Conservation (phyloP, 345 rosid genomes). For the Camelina hispida region DNA sequence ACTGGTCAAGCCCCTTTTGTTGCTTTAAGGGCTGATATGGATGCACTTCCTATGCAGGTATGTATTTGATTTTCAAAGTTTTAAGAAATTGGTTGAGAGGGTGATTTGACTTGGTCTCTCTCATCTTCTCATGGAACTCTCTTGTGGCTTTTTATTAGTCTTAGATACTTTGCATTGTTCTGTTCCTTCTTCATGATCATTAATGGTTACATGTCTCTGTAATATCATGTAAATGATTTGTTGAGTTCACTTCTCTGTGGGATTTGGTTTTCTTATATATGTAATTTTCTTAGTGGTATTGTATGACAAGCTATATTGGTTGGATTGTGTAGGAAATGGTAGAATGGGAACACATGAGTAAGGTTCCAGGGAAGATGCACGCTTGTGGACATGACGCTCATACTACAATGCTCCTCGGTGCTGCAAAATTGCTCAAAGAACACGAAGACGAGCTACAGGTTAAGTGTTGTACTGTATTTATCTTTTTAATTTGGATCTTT, state of each 20-base stretch:
- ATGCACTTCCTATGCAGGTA: constrained; percentile 89
- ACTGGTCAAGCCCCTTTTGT: constrained; percentile 85
- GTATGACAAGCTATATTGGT: too few relatives aligned
- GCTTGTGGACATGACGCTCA: constrained; percentile 91
- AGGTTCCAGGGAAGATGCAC: constrained; percentile 78
- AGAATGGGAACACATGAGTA: constrained; percentile 87
- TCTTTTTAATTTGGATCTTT: background rate
- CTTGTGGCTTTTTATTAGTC: too few relatives aligned
- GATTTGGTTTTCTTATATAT: background rate
- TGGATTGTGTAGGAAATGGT: constrained; percentile 66
- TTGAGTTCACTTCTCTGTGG: too few relatives aligned
- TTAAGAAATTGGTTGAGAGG: too few relatives aligned
- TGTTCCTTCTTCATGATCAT: too few relatives aligned
- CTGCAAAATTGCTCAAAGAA: constrained; percentile 73
- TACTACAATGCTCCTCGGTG: constrained; percentile 83
- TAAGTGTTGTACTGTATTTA: constrained; percentile 1
- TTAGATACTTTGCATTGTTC: too few relatives aligned
- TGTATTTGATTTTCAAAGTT: too few relatives aligned
- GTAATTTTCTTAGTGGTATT: constrained; percentile 5
- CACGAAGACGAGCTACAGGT: constrained; percentile 45
- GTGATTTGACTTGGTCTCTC: too few relatives aligned
- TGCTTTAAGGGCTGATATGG: constrained; percentile 94
- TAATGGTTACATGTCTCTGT: too few relatives aligned
- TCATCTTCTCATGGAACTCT: too few relatives aligned
- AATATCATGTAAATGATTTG: too few relatives aligned